Conservation (phyloP, 2,329 filamentous ascomycete species). For the Penicillium brevicompactum region DNA sequence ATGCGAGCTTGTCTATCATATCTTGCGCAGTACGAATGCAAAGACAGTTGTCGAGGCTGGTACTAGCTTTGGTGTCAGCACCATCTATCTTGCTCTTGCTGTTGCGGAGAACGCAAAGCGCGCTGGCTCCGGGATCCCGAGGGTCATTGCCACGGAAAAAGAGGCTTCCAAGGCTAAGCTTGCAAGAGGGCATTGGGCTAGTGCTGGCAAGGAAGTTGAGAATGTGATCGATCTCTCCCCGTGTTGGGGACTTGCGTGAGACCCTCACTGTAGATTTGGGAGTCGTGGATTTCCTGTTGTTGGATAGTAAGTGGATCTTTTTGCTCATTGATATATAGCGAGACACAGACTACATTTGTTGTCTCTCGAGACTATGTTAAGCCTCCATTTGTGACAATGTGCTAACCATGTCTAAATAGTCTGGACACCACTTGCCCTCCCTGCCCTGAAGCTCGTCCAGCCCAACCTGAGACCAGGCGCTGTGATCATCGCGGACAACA, state of each 20-base stretch:
- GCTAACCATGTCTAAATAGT: conserved; percentile 42
- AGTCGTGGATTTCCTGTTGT: conserved; percentile 58
- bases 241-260: conserved; percentile 60
- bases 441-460: conserved; percentile 29
- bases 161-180: conserved; percentile 56
- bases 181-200: conserved; percentile 58
- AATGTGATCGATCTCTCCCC: conserved; percentile 57
- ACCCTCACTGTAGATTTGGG: conserved; percentile 55
- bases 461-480: conserved; percentile 16
- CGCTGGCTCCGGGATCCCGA: conserved; percentile 20
- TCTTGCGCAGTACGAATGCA: conserved; percentile 53
- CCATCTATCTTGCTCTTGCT: conserved; percentile 64
- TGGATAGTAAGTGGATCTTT: conserved; percentile 60
- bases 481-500: conserved; percentile 22
- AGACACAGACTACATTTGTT: no score
- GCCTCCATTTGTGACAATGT: background rate
- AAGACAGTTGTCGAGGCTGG: conserved; percentile 61
- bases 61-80: conserved; percentile 64
- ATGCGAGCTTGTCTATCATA: conserved; percentile 58
- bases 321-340: no score
- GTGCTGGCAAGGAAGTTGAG: conserved; percentile 53
- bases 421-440: conserved; percentile 58
- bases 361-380: no score
- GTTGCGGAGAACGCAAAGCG: conserved; percentile 50
- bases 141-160: conserved; percentile 63